Percentiles rank a stretch among this genome's conserved stretches.
These are phyloP conservation scores for Casuarina equisetifolia DNA, from an alignment of 306 rosid genomes.

Conservation along the genomic window DNA sequence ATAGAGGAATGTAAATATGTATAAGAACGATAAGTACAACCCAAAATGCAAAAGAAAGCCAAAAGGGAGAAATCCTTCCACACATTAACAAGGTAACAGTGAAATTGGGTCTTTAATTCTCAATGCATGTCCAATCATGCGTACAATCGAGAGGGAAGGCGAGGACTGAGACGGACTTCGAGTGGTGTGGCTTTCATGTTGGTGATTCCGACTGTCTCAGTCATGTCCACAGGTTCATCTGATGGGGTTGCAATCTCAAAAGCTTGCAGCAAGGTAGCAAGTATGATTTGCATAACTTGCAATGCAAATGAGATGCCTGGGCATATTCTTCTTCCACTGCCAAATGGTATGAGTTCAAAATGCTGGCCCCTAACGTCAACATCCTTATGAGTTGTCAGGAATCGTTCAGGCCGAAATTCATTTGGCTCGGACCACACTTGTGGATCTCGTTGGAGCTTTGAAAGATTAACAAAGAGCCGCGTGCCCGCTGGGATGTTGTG, in stretches of 20 bases:
- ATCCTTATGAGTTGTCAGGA: conserved; percentile 40
- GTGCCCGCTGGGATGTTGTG: conserved; percentile 46
- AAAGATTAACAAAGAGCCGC: conserved; percentile 39
- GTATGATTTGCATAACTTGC: conserved; percentile 47
- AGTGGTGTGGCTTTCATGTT: conserved; percentile 22
- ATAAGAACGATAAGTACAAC: no score
- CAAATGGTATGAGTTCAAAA: conserved; percentile 59
- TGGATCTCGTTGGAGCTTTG: conserved; percentile 54
- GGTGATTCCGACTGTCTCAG: conserved; percentile 24
- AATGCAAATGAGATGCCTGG: conserved; percentile 58
- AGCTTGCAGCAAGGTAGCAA: conserved; percentile 50
- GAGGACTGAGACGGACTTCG: conserved; percentile 19
- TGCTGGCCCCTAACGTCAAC: conserved; percentile 50
- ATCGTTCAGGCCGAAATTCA: conserved; percentile 56
- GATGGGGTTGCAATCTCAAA: conserved; percentile 41
- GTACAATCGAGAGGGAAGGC: not conserved
- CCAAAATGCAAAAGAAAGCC: no score
- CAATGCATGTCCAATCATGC: not conserved
- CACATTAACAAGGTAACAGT: no score
- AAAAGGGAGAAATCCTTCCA: no score
- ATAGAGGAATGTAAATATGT: no score
- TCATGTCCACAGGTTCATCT: conserved; percentile 42
- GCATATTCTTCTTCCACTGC: conserved; percentile 53
- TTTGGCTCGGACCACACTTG: conserved; percentile 40
- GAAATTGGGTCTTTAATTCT: no score